phyloP scores from a whole-genome alignment of 345 rosid genomes.

The Limnanthes douglasii region DNA sequence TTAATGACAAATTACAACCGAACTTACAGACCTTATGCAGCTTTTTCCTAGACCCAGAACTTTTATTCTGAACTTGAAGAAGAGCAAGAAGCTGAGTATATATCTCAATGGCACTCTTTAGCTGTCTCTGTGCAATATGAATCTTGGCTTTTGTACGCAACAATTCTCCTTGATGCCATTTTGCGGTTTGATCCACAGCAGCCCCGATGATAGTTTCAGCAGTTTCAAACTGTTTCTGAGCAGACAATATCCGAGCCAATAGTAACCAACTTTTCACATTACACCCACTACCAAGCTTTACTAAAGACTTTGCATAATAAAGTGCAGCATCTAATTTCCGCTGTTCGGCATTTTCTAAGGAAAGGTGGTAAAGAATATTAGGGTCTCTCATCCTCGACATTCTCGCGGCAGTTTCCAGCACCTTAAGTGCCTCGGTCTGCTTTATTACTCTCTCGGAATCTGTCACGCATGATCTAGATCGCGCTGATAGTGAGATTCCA shows the following conservation, averaged over 20 bases:
- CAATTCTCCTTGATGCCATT: constrained; percentile 77
- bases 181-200: constrained; percentile 58
- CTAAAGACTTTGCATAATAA: constrained; percentile 23
- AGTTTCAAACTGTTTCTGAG: constrained; percentile 39
- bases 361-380: constrained; percentile 39
- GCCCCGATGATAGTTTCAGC: constrained; percentile 44
- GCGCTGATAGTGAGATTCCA: constrained; percentile 38
- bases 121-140: constrained; percentile 48
- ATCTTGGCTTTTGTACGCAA: constrained; percentile 65
- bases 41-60: constrained; percentile 25
- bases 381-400: constrained; percentile 27
- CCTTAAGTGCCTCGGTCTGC: constrained; percentile 51
- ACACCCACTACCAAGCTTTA: constrained; percentile 46
- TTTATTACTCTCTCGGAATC: constrained; percentile 31
- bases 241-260: constrained; percentile 63
- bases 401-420: constrained; percentile 34
- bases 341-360: constrained; percentile 62
- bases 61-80: constrained; percentile 59
- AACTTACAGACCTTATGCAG: constrained; percentile 24
- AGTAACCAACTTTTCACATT: constrained; percentile 51
- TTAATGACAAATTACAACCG: not conserved
- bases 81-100: constrained; percentile 63
- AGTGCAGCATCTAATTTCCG: constrained; percentile 55
- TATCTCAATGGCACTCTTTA: constrained; percentile 36
- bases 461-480: constrained; percentile 27